Conservation (phyloP, 2,329 filamentous ascomycete species). For the Fusarium coicis region DNA sequence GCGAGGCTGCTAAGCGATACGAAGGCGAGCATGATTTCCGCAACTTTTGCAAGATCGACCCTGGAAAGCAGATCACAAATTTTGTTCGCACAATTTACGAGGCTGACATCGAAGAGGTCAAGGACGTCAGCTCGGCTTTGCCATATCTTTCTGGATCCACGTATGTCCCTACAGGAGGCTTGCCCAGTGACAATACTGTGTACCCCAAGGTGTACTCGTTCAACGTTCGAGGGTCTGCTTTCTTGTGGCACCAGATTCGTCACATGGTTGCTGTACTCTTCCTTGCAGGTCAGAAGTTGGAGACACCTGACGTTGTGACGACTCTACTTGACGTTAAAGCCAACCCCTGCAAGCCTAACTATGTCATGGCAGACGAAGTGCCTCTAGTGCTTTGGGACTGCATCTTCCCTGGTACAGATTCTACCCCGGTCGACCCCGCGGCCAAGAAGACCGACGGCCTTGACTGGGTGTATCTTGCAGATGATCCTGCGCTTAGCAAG, state of each 20-base stretch:
- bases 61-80: constrained; percentile 87
- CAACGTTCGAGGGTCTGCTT: constrained; percentile 88
- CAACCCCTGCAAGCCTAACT: constrained; percentile 82
- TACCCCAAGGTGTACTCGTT: constrained; percentile 84
- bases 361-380: constrained; percentile 89
- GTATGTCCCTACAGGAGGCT: constrained; percentile 44
- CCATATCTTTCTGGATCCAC: constrained; percentile 62
- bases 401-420: constrained; percentile 73
- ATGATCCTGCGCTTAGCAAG: constrained; percentile 68
- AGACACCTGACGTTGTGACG: constrained; percentile 77
- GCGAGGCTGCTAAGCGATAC: constrained; percentile 79
- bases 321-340: constrained; percentile 77
- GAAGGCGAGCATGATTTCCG: constrained; percentile 92
- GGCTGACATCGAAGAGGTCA: constrained; percentile 79
- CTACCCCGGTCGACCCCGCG: constrained; percentile 46
- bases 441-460: constrained; percentile 65
- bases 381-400: constrained; percentile 97
- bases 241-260: constrained; percentile 97
- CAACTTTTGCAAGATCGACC: constrained; percentile 96
- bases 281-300: constrained; percentile 87
- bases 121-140: constrained; percentile 63
- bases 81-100: constrained; percentile 84
- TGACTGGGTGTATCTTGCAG: constrained; percentile 82
- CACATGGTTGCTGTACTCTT: constrained; percentile 96
- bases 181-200: constrained; percentile 6